Percentiles rank a stretch among this genome's conserved stretches.
phyloP scores from a whole-genome alignment of 2,329 filamentous ascomycete genomes.

The Calonectria pseudoreteaudii region DNA sequence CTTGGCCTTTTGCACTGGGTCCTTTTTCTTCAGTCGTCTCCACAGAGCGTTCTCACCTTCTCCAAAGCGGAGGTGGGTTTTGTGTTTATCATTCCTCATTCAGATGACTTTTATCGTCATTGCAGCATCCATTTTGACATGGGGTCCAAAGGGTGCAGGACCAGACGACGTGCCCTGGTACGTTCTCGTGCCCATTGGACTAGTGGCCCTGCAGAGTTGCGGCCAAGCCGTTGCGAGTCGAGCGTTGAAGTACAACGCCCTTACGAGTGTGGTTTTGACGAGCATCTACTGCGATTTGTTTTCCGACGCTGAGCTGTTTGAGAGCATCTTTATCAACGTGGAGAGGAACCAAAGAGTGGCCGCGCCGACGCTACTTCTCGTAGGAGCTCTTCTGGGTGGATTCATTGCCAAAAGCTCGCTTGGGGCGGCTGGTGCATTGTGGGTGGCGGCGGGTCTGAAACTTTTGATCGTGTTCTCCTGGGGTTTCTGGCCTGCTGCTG shows the following conservation, averaged over 20 bases:
- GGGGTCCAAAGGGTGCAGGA: slow-evolving; percentile 53
- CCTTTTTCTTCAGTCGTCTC: slow-evolving; percentile 76
- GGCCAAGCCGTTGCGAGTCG: slow-evolving; percentile 83
- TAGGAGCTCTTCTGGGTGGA: slow-evolving; percentile 64
- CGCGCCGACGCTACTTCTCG: slow-evolving; percentile 61
- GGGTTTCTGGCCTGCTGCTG: slow-evolving; percentile 69
- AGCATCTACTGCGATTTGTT: slow-evolving; percentile 87
- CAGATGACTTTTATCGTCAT: slow-evolving; percentile 63
- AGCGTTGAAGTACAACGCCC: slow-evolving; percentile 74
- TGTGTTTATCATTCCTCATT: slow-evolving; percentile 67
- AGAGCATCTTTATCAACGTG: slow-evolving; percentile 50
- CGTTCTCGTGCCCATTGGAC: slow-evolving; percentile 73
- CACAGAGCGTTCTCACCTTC: slow-evolving; percentile 67
- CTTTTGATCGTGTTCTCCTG: slow-evolving; percentile 66
- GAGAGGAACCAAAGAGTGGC: slow-evolving; percentile 64
- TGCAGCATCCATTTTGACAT: slow-evolving; percentile 66
- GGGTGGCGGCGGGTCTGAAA: slow-evolving; percentile 71
- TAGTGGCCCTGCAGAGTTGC: slow-evolving; percentile 81
- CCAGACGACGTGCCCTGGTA: slow-evolving; percentile 65
- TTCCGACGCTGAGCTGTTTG: slow-evolving; percentile 68
- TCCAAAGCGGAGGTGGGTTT: slow-evolving; percentile 73
- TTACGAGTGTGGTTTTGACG: slow-evolving; percentile 84
- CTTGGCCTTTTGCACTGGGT: slow-evolving; percentile 77
- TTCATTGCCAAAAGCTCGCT: slow-evolving; percentile 59
- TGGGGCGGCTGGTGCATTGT: slow-evolving; percentile 66